phyloP scores from a whole-genome alignment of 345 rosid species.

The Draba incana region DNA sequence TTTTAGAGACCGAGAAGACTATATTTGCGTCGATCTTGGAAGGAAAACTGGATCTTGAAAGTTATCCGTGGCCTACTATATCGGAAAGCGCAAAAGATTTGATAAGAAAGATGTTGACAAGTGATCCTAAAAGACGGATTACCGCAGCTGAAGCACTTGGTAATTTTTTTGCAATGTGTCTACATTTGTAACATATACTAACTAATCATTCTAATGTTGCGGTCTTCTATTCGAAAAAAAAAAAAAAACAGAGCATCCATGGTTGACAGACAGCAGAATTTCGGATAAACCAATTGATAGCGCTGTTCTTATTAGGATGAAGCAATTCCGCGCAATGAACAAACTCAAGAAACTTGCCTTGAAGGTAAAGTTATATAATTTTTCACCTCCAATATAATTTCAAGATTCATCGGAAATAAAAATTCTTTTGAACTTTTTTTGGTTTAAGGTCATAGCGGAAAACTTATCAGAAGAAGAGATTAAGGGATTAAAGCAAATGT shows the following conservation, averaged over 20 bases:
- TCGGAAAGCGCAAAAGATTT: constrained; percentile 81
- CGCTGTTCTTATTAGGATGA: constrained; percentile 83
- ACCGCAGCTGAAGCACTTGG: constrained; percentile 80
- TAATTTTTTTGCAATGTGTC: constrained; percentile 35
- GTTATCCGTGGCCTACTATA: constrained; percentile 78
- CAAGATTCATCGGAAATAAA: background rate
- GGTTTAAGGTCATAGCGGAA: constrained; percentile 73
- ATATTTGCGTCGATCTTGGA: constrained; percentile 56
- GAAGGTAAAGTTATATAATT: constrained; percentile 52
- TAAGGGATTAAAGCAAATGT: constrained; percentile 79
- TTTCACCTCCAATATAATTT: background rate
- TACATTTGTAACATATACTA: constrained; percentile 21
- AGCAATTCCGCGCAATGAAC: constrained; percentile 89
- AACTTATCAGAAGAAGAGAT: constrained; percentile 83
- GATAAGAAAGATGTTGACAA: constrained; percentile 62
- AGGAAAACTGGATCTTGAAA: constrained; percentile 67
- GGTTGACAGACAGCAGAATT: constrained; percentile 63
- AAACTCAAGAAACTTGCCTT: constrained; percentile 89
- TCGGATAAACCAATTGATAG: constrained; percentile 79
- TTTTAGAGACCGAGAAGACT: constrained; percentile 70
- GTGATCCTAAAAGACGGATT: constrained; percentile 72
- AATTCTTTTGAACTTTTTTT: background rate
- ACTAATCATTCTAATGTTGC: background rate
- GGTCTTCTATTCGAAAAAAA: background rate
- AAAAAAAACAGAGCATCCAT: constrained; percentile 69